phyloP scores from a whole-genome alignment of 1,284 basidiomycete genomes.

The Ganoderma sinense region DNA sequence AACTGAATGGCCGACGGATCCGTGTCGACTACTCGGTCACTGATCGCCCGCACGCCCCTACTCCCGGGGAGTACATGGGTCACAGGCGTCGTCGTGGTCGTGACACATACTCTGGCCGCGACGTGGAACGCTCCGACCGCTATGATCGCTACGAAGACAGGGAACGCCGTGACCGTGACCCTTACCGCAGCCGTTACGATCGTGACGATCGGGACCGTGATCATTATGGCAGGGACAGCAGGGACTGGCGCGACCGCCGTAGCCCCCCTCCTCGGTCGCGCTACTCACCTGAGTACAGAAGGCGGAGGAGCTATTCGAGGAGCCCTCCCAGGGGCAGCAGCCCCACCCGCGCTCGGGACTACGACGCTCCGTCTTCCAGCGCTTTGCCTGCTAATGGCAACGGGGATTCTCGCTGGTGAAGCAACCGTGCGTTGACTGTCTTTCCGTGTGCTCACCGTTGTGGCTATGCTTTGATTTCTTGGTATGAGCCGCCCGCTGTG shows the following conservation, averaged over 20 bases:
- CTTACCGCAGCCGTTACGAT: constrained; percentile 44
- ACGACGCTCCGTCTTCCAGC: constrained; percentile 39
- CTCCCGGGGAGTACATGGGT: constrained; percentile 98
- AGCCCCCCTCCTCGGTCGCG: constrained; percentile 71
- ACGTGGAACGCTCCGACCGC: constrained; percentile 34
- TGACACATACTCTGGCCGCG: constrained; percentile 60
- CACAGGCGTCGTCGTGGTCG: constrained; percentile 78
- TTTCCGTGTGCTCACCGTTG: constrained; percentile 25
- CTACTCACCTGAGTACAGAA: constrained; percentile 78
- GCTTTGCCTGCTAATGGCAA: constrained; percentile 36
- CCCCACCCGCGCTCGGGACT: constrained; percentile 61
- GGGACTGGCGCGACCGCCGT: constrained; percentile 64
- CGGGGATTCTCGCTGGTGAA: constrained; percentile 41
- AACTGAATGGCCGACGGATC: constrained; percentile 94
- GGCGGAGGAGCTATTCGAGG: constrained; percentile 78
- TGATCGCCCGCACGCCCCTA: constrained; percentile 91
- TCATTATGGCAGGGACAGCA: constrained; percentile 47
- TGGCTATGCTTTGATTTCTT: constrained; percentile 30
- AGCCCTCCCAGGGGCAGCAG: constrained; percentile 82
- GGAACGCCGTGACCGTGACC: constrained; percentile 60
- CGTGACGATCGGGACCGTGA: constrained; percentile 63
- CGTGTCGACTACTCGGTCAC: constrained; percentile 98
- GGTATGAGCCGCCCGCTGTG: constrained; percentile 27
- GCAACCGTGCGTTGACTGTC: constrained; percentile 30
- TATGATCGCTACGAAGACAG: constrained; percentile 50